Evolutionary conservation across 192 early-diverging fungal species (phyloP), one percentile per base, ranked within the genome.

Genomic region (Oehlia diaphana): DNA sequence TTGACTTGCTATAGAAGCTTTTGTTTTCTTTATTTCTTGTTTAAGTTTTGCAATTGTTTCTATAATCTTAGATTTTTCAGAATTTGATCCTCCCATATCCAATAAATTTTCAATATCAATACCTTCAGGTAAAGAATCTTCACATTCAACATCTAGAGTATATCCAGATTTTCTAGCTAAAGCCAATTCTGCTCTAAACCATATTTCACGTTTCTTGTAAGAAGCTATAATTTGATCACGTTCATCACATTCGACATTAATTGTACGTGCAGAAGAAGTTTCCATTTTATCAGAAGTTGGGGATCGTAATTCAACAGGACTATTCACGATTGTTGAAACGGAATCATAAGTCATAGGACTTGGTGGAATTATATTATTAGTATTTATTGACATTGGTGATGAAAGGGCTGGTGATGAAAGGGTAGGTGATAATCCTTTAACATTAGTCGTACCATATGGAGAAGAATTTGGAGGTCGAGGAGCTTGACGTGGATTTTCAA

Each of bases 11-110:
- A 67, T 16, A 67, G 6, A 19, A 19, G 61, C 74, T 81, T 85
- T 86, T 14, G 86, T 81, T 28, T 85, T 80, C 6, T 81, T 79
- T 16, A 88, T 53, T 75, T 90, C 87, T 2, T 84, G 72, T 72
- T 90, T 90, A 16, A 86, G 78, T 26, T 82, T 84, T 33, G 87
- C 77, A 9, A 90, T 73, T 33, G 84, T 80, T 50, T 86, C 83
- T 78, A 86, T 85, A 39, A 90, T 66, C 10, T 85, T 82, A 35
- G 81, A 81, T 50, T 87, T 89, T 33, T 91, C 89, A 8, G 83
- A 83, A 31, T 78, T 84, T 26, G 83, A 58, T 14, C 87, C 83
- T 39, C 83, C 82, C 4, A 81, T 74, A 62, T 84, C 81, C 50
- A 89, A 79, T 3, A 85, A 64, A n/a, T 80, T 28, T 13, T 86